Base-by-base conservation (phyloP, 805 yeast genomes). In the Dipodascus albidus region DNA sequence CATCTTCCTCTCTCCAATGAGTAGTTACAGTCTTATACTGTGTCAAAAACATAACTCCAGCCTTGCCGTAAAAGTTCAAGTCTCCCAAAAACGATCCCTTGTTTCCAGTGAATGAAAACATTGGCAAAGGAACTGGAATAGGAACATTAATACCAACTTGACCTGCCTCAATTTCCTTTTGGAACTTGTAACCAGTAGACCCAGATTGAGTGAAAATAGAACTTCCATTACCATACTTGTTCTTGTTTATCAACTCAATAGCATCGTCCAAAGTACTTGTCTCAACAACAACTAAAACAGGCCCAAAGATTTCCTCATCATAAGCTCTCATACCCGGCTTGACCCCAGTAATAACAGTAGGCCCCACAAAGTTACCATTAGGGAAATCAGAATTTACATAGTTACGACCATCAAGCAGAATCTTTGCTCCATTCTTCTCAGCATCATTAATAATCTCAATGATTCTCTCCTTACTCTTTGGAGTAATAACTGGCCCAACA, bases 121-220 rank as follows among this genome's bases (percentile, higher is more conserved):
- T 81, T 55, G 90, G 89, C 66, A 84, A 71, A 50, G 90, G 90
- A 19, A 83, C 90, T 3, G 90, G 90, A 57, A 83, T 84, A 15
- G 90, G 89, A 38, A 83, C 87, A 62, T 83, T 83, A 60, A 83
- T 74, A 53, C 90, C 90, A 51, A 83, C 85, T 68, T 83, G 89
- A 31, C 90, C 90, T 53, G 83, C 80, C 55, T 82, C 85, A 57
- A 83, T 78, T 58, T 79, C 75, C 68, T 75, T 79, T 65, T 77
- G 82, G 73, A 84, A 83, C 64, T 79, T 79, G 67, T 82, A 83
- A 2, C 86, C 85, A n/a, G 78, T 72, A 21, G 84, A 71, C 11
- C 90, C 90, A 0, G 84, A 79, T 33, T 76, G 73, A 15, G 90
- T 83, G 74, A 83, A 84, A 56, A 83, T 67, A 2, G 88, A 76